Conservation (phyloP, 164 flowering plant genomes). For the Saururus chinensis region DNA sequence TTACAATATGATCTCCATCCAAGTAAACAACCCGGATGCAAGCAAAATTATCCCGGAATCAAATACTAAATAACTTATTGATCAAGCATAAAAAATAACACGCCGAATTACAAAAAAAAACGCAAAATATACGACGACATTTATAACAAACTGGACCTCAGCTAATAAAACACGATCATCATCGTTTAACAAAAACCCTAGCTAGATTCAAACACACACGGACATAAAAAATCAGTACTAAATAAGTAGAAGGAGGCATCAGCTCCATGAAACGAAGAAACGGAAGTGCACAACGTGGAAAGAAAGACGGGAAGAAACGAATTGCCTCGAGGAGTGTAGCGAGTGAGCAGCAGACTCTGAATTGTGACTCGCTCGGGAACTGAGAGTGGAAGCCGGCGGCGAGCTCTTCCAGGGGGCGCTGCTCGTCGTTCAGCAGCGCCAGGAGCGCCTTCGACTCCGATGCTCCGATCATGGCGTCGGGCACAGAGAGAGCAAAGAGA, state of each 20-base stretch:
- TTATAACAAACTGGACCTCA: too few species aligned
- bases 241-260: not conserved
- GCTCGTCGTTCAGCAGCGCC: slow-evolving; percentile 32
- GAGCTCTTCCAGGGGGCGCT: slow-evolving; percentile 42
- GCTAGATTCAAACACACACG: too few species aligned
- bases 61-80: too few species aligned
- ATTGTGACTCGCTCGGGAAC: slow-evolving; percentile 36
- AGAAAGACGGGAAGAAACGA: not conserved
- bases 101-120: too few species aligned
- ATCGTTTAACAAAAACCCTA: too few species aligned
- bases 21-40: not conserved
- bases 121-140: too few species aligned
- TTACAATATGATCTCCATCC: not conserved
- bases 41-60: not conserved
- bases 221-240: too few species aligned
- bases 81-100: too few species aligned
- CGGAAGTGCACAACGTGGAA: not conserved
- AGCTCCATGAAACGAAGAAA: slow-evolving; percentile 8
- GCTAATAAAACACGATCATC: too few species aligned
- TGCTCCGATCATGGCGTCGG: slow-evolving; percentile 23
- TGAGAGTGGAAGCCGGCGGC: slow-evolving; percentile 41
- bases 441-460: slow-evolving; percentile 32
- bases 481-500: too few species aligned
- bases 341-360: slow-evolving; percentile 46
- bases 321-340: slow-evolving; percentile 42